Conservation (phyloP, 2,329 filamentous ascomycete species). For the Alternaria arborescens region DNA sequence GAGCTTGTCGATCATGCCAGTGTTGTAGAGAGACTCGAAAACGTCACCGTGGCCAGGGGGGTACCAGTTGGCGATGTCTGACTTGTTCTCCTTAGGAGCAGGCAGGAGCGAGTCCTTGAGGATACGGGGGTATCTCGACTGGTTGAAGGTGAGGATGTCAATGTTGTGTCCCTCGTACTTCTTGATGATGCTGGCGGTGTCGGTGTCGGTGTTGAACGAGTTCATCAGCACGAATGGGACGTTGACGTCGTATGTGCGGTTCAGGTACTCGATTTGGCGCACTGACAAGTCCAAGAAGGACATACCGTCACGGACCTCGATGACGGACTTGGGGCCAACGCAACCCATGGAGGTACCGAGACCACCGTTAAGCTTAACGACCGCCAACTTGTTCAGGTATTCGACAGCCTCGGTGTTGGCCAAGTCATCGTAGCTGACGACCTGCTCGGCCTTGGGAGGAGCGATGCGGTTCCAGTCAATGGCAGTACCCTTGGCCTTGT, state of each 20-base stretch:
- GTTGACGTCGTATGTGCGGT: slow-evolving; percentile 96
- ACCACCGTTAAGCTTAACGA: slow-evolving; percentile 99
- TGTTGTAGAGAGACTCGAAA: slow-evolving; percentile 99
- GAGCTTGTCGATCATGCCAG: slow-evolving; percentile 95
- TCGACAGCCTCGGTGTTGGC: slow-evolving; percentile 88
- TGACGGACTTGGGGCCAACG: slow-evolving; percentile 98
- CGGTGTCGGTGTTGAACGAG: slow-evolving; percentile 99
- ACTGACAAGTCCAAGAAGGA: slow-evolving; percentile 99
- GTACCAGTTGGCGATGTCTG: slow-evolving; percentile 95
- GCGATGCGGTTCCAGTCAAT: slow-evolving; percentile 97
- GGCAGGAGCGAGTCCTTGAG: slow-evolving; percentile 98
- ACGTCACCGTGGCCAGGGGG: slow-evolving; percentile 99
- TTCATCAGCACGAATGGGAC: slow-evolving; percentile 99
- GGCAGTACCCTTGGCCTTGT: slow-evolving; percentile 97
- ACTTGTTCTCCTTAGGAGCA: slow-evolving; percentile 87
- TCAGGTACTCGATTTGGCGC: slow-evolving; percentile 98
- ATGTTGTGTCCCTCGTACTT: slow-evolving; percentile 99
- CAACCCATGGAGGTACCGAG: slow-evolving; percentile 99
- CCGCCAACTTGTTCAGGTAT: slow-evolving; percentile 96
- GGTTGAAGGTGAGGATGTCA: slow-evolving; percentile 99
- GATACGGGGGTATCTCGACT: slow-evolving; percentile 97
- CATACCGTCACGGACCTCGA: slow-evolving; percentile 99
- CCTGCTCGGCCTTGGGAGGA: slow-evolving; percentile 90
- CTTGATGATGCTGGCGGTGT: slow-evolving; percentile 99
- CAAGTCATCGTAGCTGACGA: slow-evolving; percentile 92